Conservation (phyloP, 257 asterid species). For the Plantago major region DNA sequence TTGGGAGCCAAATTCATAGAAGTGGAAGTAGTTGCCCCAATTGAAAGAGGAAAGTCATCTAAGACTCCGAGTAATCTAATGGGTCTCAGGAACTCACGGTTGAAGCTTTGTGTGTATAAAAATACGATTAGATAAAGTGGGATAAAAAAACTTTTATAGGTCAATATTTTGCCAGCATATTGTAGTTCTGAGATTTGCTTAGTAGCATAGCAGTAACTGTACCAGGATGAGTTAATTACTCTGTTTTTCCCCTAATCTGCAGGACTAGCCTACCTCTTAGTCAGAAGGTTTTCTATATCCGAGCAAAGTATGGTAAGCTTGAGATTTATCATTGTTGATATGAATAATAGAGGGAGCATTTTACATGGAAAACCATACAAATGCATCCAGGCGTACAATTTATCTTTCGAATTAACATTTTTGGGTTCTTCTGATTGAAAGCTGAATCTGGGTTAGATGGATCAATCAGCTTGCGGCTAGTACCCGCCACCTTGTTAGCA, state of each 20-base stretch:
- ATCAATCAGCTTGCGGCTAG: conserved; percentile 51
- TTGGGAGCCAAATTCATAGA: too few relatives aligned
- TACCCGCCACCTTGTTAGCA: conserved; percentile 70
- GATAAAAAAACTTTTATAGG: too few relatives aligned
- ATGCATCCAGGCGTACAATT: conserved; percentile 8
- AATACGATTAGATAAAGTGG: too few relatives aligned
- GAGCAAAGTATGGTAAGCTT: conserved; percentile 55
- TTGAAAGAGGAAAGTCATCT: too few relatives aligned
- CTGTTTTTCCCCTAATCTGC: conserved; percentile 14
- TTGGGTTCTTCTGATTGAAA: conserved; percentile 32
- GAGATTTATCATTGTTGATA: neutral
- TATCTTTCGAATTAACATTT: conserved; percentile 20
- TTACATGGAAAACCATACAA: neutral
- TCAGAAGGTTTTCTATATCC: conserved; percentile 47
- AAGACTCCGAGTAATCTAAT: too few relatives aligned
- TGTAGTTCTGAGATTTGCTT: too few relatives aligned
- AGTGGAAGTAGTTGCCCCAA: too few relatives aligned
- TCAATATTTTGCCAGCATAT: too few relatives aligned
- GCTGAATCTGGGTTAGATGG: conserved; percentile 75
- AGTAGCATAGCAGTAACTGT: too few relatives aligned
- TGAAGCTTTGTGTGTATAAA: too few relatives aligned
- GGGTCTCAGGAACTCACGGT: too few relatives aligned
- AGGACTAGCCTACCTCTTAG: conserved; percentile 40
- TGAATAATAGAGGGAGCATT: neutral
- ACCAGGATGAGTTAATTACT: neutral